Percentiles rank a stretch among this genome's conserved stretches.
Conservation (phyloP, 129 eudicot genomes). For the Arctium minus region DNA sequence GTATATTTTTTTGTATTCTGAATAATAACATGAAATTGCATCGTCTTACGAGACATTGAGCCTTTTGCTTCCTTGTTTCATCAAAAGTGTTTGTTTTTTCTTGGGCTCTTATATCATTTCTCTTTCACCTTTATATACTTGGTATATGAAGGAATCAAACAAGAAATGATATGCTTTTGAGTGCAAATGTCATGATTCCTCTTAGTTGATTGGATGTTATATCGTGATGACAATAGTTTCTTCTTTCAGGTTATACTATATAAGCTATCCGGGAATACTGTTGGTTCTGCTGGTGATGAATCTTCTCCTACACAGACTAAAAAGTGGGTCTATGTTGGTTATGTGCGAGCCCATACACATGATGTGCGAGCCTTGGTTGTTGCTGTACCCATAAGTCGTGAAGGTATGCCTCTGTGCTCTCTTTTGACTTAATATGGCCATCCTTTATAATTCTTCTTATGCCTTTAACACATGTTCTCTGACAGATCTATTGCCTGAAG, state of each 20-base stretch:
- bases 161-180: neutral
- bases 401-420: constrained; percentile 42
- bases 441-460: neutral
- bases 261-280: constrained; percentile 47
- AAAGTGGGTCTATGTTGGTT: constrained; percentile 84
- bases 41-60: neutral
- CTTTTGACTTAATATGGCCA: neutral
- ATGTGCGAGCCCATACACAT: constrained; percentile 85
- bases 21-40: no score
- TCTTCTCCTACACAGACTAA: constrained; percentile 26
- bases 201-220: neutral
- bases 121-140: neutral
- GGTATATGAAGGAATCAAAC: neutral
- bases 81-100: neutral
- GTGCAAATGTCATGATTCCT: neutral
- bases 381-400: constrained; percentile 80
- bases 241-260: constrained; percentile 68
- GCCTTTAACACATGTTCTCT: neutral
- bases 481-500: constrained; percentile 52
- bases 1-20: no score
- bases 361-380: constrained; percentile 83
- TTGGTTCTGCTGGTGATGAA: constrained; percentile 26
- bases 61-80: neutral
- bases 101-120: neutral
- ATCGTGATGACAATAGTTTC: neutral